Evolutionary conservation across 352 stramenopile genomes (phyloP).

Genomic region (Phytophthora hybrid): DNA sequence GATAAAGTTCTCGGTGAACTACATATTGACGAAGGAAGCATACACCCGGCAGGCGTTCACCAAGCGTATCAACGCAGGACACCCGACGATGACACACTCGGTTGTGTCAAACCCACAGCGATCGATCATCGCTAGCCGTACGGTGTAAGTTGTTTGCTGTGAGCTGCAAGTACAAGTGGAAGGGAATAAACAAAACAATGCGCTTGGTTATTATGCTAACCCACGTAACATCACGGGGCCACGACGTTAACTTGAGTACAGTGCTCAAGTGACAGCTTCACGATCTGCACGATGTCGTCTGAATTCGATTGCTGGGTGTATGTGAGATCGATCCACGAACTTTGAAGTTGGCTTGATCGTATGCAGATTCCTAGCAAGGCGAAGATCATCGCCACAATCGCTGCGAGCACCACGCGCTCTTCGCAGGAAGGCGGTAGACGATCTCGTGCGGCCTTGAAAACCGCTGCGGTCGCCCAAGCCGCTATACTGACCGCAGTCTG

Average conservation of each 20-base stretch:
- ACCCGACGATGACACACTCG: slow-evolving; percentile 48
- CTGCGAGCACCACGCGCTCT: slow-evolving; percentile 22
- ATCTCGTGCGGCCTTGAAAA: slow-evolving; percentile 13
- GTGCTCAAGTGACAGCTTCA: slow-evolving; percentile 29
- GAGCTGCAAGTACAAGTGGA: not conserved
- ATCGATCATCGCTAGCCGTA: slow-evolving; percentile 61
- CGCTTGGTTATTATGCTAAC: not conserved
- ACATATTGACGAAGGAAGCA: slow-evolving; percentile 54
- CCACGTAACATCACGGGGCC: not conserved
- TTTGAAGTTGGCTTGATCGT: slow-evolving; percentile 19
- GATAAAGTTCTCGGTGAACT: slow-evolving; percentile 71
- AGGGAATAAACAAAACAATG: not conserved
- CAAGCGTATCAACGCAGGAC: slow-evolving; percentile 68
- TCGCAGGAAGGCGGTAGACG: slow-evolving; percentile 11
- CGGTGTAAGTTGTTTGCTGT: slow-evolving; percentile 40
- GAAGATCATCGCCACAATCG: slow-evolving; percentile 8
- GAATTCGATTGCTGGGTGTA: slow-evolving; percentile 13
- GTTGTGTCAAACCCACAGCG: slow-evolving; percentile 56
- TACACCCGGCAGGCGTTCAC: slow-evolving; percentile 65
- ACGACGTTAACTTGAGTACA: slow-evolving; percentile 6
- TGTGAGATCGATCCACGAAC: slow-evolving; percentile 21
- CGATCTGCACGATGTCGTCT: slow-evolving; percentile 14
- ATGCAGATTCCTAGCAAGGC: slow-evolving; percentile 17
- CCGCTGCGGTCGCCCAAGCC: slow-evolving; percentile 1
- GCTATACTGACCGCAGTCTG: slow-evolving; percentile 19